A percentile compares a stretch with the other conserved stretches of the same genome.
phyloP scores from a whole-genome alignment of 805 yeast genomes.

The Monosporozyma servazzii region DNA sequence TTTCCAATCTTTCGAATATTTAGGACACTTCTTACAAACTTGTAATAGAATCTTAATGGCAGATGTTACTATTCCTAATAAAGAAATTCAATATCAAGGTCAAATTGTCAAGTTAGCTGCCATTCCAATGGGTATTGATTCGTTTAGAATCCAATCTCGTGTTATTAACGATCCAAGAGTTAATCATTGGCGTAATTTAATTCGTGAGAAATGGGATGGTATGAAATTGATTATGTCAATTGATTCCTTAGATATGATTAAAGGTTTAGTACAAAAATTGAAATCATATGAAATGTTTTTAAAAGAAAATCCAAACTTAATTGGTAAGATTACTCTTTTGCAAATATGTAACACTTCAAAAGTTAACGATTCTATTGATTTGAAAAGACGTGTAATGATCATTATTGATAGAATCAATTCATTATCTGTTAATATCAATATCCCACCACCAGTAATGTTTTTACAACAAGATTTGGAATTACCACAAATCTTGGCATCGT shows the following conservation, averaged over 20 bases:
- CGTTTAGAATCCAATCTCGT: slow-evolving; percentile 41
- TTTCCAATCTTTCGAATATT: slow-evolving; percentile 88
- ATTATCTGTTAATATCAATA: slow-evolving; percentile 57
- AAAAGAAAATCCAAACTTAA: slow-evolving; percentile 57
- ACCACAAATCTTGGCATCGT: slow-evolving; percentile 78
- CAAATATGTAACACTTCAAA: slow-evolving; percentile 64
- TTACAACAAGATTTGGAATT: slow-evolving; percentile 83
- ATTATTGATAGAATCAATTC: slow-evolving; percentile 83
- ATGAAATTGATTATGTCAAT: slow-evolving; percentile 71
- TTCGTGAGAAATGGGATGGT: slow-evolving; percentile 67
- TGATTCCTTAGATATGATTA: slow-evolving; percentile 76
- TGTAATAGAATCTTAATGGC: slow-evolving; percentile 76
- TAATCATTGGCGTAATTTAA: slow-evolving; percentile 53
- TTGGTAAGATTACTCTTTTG: slow-evolving; percentile 63
- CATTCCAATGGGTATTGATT: slow-evolving; percentile 79
- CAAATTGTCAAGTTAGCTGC: slow-evolving; percentile 46
- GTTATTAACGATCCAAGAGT: slow-evolving; percentile 44
- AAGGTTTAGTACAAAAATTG: slow-evolving; percentile 83
- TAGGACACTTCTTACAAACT: slow-evolving; percentile 86
- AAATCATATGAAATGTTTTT: slow-evolving; percentile 79
- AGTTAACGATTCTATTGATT: slow-evolving; percentile 47
- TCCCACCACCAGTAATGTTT: slow-evolving; percentile 74
- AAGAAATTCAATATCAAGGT: slow-evolving; percentile 46
- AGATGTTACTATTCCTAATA: slow-evolving; percentile 49
- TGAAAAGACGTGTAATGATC: slow-evolving; percentile 60